Conservation (phyloP, 495 filamentous ascomycete species). For the Penicillium samsonianum region DNA sequence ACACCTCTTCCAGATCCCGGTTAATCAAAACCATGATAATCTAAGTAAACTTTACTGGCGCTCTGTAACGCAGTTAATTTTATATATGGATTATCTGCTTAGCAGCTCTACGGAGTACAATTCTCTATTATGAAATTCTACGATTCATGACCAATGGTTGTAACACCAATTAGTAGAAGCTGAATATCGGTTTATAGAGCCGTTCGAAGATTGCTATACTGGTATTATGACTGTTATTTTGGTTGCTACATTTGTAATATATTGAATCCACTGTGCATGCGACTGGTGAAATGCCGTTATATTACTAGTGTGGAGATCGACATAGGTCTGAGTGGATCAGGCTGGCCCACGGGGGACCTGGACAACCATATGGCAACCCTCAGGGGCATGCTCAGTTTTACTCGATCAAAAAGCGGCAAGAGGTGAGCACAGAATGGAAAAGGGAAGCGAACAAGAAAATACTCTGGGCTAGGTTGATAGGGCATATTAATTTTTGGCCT, state of each 20-base stretch:
- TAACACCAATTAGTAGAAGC: neutral
- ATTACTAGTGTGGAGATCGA: neutral
- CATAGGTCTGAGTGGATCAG: neutral
- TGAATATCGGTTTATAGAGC: too few species aligned
- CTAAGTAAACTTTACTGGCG: neutral
- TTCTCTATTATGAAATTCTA: neutral
- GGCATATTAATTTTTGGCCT: neutral
- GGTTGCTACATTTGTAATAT: too few species aligned
- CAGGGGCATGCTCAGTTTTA: neutral
- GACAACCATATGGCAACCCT: neutral
- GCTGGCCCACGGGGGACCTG: neutral
- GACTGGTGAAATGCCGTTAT: neutral
- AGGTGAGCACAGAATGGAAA: neutral
- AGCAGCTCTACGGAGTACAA: neutral
- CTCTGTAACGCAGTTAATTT: neutral
- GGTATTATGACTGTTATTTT: neutral
- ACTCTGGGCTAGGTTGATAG: neutral
- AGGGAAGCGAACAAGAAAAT: neutral
- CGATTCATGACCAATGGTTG: neutral
- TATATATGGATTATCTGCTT: neutral
- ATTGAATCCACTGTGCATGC: neutral
- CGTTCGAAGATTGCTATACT: neutral
- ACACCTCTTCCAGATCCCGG: neutral
- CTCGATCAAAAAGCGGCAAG: neutral
- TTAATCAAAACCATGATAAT: neutral